Evolutionary conservation across 2,329 filamentous ascomycete genomes (phyloP), one percentile per base, ranked within the genome.

Genomic region (Metarhizium guizhouense): DNA sequence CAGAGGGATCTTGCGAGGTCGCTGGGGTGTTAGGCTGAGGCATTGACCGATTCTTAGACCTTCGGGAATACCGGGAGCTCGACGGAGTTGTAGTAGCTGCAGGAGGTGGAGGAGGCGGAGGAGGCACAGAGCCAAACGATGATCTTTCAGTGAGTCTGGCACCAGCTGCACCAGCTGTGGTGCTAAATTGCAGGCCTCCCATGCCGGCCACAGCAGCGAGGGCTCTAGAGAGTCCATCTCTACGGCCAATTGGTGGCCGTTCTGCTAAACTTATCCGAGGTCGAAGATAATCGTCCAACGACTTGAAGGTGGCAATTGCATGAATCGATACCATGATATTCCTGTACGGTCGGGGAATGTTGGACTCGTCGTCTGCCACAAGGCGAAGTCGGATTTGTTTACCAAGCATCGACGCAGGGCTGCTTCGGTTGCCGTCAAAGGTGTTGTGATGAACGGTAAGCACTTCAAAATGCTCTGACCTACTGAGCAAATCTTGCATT

Each of bases 281-380:
- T 42, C 94, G 86, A 47, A 99, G 78, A 69, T 97, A 99, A 68
- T 99, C 94, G 67, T 97, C 94, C 29, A 99, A 75, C 0, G 93
- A 89, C 70, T 96, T 97, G 76, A 99, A 97, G 0, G 92, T 97
- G 2, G 94, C 93, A 65, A 99, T 97, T 16, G 94, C 94, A 69
- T 99, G 94, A 56, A 99, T 99, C 0, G 91, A 95, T 1, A 99
- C 94, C 87, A 96, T 96, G 60, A 99, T 95, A 62, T 93, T 96
- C 25, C 89, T 83, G 67, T 95, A 97, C 0, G 87, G 79, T 40
- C 85, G 81, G 18, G 94, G 94, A 57, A 99, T 94, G 51, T 94
- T 89, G 0, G 91, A 93, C 50, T 92, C 87, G 1, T 95, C 92
- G 62, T 95, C 92, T 1, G 94, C 93, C 42, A 92, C 82, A 38